phyloP scores from a whole-genome alignment of 108 stramenopile genomes.

The Fragilaria radians region DNA sequence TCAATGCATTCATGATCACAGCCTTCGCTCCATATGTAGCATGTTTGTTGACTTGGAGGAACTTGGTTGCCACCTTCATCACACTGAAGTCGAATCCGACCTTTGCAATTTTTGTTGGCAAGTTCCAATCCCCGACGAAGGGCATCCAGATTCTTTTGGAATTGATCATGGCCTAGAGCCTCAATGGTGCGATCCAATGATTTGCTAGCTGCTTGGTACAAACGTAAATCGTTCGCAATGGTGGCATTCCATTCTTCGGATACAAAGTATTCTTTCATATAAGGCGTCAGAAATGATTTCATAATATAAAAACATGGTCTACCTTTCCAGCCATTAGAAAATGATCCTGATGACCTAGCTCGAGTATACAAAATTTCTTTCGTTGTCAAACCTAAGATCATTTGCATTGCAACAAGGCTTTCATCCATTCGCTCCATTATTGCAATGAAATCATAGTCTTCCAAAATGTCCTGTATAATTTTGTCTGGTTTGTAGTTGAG shows the following conservation, averaged over 20 bases:
- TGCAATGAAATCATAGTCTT: conserved; percentile 7
- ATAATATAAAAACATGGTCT: not conserved
- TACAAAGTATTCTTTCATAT: not conserved
- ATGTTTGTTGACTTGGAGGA: not conserved
- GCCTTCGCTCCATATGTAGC: conserved; percentile 14
- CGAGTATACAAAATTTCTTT: conserved; percentile 6
- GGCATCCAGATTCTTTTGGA: not conserved
- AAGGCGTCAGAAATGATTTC: conserved; percentile 3
- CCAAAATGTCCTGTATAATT: conserved; percentile 14
- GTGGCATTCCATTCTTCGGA: conserved; percentile 12
- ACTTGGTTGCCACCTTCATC: conserved; percentile 7
- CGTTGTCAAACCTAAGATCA: conserved; percentile 13
- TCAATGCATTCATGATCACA: conserved; percentile 28
- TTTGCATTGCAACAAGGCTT: conserved; percentile 19
- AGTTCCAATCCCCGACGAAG: not conserved
- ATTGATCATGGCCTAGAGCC: not conserved
- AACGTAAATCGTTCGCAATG: not conserved
- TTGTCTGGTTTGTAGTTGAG: not conserved
- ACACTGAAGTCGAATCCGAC: conserved; percentile 11
- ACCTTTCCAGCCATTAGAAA: not conserved
- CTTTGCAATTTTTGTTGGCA: conserved; percentile 4
- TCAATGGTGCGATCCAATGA: conserved; percentile 24
- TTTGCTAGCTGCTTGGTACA: conserved; percentile 22
- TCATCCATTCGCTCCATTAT: conserved; percentile 28
- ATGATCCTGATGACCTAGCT: conserved; percentile 7